Percentiles rank a stretch among this genome's conserved stretches.
phyloP scores from a whole-genome alignment of 2,329 filamentous ascomycete genomes.

The Kalaharituber pfeilii region DNA sequence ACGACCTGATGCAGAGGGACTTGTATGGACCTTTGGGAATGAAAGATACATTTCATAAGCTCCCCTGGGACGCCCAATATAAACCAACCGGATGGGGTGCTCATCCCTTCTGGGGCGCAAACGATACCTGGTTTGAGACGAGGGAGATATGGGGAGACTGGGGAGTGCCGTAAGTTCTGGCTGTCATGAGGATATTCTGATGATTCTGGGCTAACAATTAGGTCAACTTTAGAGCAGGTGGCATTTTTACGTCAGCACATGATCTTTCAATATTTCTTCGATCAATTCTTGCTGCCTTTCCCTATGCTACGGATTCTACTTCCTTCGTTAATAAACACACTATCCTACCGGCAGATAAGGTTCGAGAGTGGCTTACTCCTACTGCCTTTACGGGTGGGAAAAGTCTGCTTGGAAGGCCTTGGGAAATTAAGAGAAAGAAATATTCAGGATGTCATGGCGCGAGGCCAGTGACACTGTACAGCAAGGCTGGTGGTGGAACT shows the following conservation, averaged over 20 bases:
- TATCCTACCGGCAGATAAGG: background rate
- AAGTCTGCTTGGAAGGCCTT: background rate
- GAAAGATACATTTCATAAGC: background rate
- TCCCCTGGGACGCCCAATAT: background rate
- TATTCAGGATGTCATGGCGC: background rate
- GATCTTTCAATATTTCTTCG: conserved; percentile 1
- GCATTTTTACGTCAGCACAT: background rate
- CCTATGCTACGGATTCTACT: background rate
- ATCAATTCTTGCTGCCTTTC: background rate
- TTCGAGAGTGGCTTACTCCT: background rate
- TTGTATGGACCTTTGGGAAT: background rate
- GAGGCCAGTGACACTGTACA: background rate
- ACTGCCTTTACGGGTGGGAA: background rate
- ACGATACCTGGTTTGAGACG: background rate
- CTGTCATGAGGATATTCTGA: background rate
- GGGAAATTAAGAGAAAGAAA: background rate
- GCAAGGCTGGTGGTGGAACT: background rate
- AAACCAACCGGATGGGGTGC: background rate
- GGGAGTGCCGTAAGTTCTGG: background rate
- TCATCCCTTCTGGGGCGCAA: background rate
- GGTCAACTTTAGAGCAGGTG: background rate
- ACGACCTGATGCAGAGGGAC: background rate
- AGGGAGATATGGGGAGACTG: background rate
- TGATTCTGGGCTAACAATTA: background rate
- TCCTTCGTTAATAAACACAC: background rate